phyloP scores from a whole-genome alignment of 73 alveolate genomes.

The Symbiodinium pilosum region DNA sequence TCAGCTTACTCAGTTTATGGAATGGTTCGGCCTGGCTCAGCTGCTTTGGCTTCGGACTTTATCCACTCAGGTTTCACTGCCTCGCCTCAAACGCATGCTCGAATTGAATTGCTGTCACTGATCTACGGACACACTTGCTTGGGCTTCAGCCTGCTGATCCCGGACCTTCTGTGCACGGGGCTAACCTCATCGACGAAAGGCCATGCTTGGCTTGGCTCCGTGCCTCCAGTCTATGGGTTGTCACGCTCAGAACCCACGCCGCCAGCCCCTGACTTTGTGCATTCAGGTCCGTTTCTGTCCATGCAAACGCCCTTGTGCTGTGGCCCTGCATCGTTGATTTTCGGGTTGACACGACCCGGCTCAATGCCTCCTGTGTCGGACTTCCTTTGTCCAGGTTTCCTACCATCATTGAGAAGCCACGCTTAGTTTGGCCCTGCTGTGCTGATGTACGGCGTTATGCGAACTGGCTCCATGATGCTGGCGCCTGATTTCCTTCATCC shows the following conservation, averaged over 20 bases:
- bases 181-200: neutral
- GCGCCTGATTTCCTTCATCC: conserved; percentile 23
- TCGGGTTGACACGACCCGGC: conserved; percentile 45
- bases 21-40: conserved; percentile 19
- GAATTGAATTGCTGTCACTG: neutral
- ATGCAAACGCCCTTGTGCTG: conserved; percentile 22
- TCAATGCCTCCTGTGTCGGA: conserved; percentile 11
- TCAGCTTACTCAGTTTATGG: neutral
- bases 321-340: neutral
- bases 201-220: neutral
- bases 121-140: conserved; percentile 45
- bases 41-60: conserved; percentile 3
- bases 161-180: conserved; percentile 18
- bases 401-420: neutral
- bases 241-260: neutral
- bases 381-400: neutral
- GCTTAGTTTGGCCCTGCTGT: neutral
- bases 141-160: neutral
- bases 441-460: conserved; percentile 28
- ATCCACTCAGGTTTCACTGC: neutral
- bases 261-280: conserved; percentile 34
- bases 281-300: neutral
- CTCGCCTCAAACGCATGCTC: neutral
- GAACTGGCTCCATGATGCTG: neutral
- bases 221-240: conserved; percentile 20